Percentiles rank a stretch among this genome's conserved stretches.
phyloP scores from a whole-genome alignment of 805 yeast species.

The Torulaspora delbrueckii region DNA sequence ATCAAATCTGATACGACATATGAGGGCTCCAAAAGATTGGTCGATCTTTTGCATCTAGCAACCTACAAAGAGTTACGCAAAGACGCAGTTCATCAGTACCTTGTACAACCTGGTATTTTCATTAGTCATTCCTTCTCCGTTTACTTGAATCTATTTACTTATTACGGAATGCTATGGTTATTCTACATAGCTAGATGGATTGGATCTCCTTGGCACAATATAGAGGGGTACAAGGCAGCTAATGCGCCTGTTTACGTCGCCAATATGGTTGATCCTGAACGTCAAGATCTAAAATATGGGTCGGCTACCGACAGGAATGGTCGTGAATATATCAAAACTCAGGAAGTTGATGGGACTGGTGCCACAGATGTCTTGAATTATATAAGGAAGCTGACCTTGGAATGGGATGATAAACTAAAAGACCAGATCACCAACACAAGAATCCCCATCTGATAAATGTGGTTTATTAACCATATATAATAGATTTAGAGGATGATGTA shows the following conservation, averaged over 20 bases:
- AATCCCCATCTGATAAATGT: conserved; percentile 16
- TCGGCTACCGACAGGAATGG: conserved; percentile 69
- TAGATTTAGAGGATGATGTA: background rate
- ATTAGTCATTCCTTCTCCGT: conserved; percentile 74
- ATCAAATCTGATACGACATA: conserved; percentile 62
- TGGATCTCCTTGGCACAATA: conserved; percentile 88
- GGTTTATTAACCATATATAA: background rate
- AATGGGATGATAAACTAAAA: conserved; percentile 73
- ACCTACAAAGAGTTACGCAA: conserved; percentile 50
- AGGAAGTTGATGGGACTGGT: conserved; percentile 59
- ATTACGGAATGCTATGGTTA: conserved; percentile 76
- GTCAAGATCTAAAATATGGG: conserved; percentile 58
- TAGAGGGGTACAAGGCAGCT: conserved; percentile 85
- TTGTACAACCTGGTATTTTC: conserved; percentile 93
- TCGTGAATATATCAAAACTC: conserved; percentile 51
- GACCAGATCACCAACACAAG: conserved; percentile 63
- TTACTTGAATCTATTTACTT: conserved; percentile 71
- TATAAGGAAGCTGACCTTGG: conserved; percentile 48
- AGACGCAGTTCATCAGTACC: conserved; percentile 61
- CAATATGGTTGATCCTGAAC: conserved; percentile 45
- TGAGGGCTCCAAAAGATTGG: conserved; percentile 85
- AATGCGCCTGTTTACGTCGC: conserved; percentile 76
- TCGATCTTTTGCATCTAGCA: conserved; percentile 77
- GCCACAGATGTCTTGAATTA: conserved; percentile 62
- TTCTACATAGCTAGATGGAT: conserved; percentile 76